Evolutionary conservation across 495 filamentous ascomycete species (phyloP), one percentile per base, ranked within the genome.

Genomic region (Hypoxylon lienhwacheense): DNA sequence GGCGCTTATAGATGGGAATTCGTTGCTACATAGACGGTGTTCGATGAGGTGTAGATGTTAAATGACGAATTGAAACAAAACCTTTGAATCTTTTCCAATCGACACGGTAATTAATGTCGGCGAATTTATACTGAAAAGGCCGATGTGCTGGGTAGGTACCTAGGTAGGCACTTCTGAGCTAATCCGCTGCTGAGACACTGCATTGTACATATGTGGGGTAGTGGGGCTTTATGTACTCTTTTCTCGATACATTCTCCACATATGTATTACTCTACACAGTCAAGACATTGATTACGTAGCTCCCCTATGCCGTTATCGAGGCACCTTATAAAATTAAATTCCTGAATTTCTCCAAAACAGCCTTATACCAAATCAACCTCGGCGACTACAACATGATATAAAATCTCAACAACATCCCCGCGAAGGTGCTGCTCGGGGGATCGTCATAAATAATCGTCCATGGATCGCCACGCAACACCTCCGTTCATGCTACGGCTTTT

Each of bases 401-500:
- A 60, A 34, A 35, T 41, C 16, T 21, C 14, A 25, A 61, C 21
- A 28, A 11, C 36, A 37, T 46, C 26, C 40, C 49, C 36, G 22
- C 35, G 33, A 55, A 55, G 50, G 51, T 58, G 35, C 41, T 46
- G 39, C 36, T 42, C 31, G 42, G 43, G 48, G 33, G 40, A 60
- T n/a, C n/a, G 56, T 50, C 20, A 46, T 60, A 46, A 33, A 31
- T 54, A 24, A 90, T 71, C 83, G 89, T 66, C 71, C 83, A 90
- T 66, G 83, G 50, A 67, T 37, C 90, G 73, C 42, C 47, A 56
- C 35, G 77, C 81, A 31, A 90, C 86, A 24, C 83, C 87, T 1
- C 93, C 93, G 29, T 96, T 97, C 75, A 83, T 91, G 64, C 78
- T 98, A 11, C 92, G 88, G 67, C 82, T 97, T 60, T 96, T 92